Conservation (phyloP, 2,329 filamentous ascomycete species). For the Neopestalotiopsis sp. region DNA sequence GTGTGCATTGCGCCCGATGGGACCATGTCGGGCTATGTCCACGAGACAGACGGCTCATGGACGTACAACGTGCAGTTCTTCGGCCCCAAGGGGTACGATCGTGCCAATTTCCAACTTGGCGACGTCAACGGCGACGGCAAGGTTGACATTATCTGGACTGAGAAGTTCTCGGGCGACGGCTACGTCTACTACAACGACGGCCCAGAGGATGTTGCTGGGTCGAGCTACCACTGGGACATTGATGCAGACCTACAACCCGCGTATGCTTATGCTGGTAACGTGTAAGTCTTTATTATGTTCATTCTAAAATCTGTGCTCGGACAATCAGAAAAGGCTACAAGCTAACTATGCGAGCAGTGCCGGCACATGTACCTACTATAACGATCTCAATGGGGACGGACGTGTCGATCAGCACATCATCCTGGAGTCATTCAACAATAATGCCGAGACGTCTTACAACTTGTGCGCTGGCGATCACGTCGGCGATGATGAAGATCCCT, state of each 20-base stretch:
- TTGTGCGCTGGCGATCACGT: neutral
- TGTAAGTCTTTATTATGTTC: neutral
- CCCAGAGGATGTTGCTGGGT: neutral
- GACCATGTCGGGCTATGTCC: slow-evolving; percentile 28
- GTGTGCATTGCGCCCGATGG: slow-evolving; percentile 38
- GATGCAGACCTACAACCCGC: neutral
- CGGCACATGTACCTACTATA: slow-evolving; percentile 28
- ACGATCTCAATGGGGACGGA: slow-evolving; percentile 33
- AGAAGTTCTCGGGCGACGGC: slow-evolving; percentile 40
- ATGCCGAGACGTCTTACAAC: neutral
- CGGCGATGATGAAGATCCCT: neutral
- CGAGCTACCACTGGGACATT: slow-evolving; percentile 25
- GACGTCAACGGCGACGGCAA: slow-evolving; percentile 45
- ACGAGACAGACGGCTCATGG: slow-evolving; percentile 25
- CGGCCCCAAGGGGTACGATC: slow-evolving; percentile 33
- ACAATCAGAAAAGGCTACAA: neutral
- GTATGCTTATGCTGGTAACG: neutral
- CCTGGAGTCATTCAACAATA: neutral
- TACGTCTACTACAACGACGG: slow-evolving; percentile 38
- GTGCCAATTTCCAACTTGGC: slow-evolving; percentile 41
- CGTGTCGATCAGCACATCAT: slow-evolving; percentile 30
- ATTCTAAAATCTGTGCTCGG: neutral
- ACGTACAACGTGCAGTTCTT: slow-evolving; percentile 34
- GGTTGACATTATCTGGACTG: slow-evolving; percentile 39
- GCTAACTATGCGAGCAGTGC: slow-evolving; percentile 10